Evolutionary conservation across 2,329 filamentous ascomycete species (phyloP).

Genomic region (Fusarium setosum): DNA sequence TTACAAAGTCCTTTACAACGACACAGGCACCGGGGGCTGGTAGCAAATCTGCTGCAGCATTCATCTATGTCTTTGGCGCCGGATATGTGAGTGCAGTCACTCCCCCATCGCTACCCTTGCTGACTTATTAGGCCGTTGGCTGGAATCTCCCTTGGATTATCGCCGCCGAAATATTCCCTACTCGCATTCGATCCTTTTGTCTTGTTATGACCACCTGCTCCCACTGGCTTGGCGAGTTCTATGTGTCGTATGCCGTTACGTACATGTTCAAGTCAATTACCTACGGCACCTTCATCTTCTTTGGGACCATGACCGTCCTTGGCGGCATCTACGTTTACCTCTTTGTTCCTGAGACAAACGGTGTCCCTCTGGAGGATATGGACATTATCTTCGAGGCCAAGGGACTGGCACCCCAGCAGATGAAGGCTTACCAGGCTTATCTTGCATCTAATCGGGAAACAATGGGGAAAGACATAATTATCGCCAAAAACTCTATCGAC

Average conservation of each 20-base stretch:
- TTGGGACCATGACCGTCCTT: constrained; percentile 26
- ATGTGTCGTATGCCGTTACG: constrained; percentile 43
- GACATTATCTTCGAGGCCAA: constrained; percentile 36
- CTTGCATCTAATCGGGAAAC: not conserved
- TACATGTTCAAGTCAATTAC: constrained; percentile 43
- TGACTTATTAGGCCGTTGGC: not conserved
- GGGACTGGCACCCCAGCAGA: constrained; percentile 1
- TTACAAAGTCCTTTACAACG: constrained; percentile 20
- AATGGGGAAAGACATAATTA: not conserved
- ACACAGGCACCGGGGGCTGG: not conserved
- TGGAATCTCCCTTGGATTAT: constrained; percentile 34
- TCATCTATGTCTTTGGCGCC: constrained; percentile 27
- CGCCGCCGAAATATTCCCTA: constrained; percentile 39
- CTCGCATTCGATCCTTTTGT: constrained; percentile 34
- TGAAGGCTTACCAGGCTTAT: not conserved
- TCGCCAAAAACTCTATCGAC: not conserved
- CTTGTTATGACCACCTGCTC: constrained; percentile 40
- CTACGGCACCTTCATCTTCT: constrained; percentile 23
- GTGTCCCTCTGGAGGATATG: constrained; percentile 37
- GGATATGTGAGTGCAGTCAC: constrained; percentile 22
- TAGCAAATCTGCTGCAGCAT: constrained; percentile 5
- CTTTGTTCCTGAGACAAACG: constrained; percentile 22
- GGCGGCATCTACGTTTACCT: constrained; percentile 25
- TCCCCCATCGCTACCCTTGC: not conserved
- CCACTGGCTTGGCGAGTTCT: constrained; percentile 48